Conservation (phyloP, 2,329 filamentous ascomycete species). For the Pestalotiopsis sp. region DNA sequence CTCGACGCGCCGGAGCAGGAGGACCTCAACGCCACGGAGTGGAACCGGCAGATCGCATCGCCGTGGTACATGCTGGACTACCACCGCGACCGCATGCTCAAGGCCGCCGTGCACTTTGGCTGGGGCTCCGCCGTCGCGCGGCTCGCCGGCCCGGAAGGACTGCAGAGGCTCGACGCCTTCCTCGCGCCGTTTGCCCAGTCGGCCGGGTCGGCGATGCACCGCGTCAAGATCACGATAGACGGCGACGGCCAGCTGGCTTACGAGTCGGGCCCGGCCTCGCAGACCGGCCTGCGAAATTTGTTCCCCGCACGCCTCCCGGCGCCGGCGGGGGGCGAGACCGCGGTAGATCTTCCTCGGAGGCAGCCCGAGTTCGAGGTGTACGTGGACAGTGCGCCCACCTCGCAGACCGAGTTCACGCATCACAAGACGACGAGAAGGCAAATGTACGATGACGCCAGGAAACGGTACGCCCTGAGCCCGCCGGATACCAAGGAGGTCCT, state of each 20-base stretch:
- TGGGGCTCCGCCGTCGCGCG: conserved; percentile 51
- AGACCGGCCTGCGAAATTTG: conserved; percentile 42
- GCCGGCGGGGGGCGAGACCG: conserved; percentile 29
- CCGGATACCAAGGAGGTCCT: conserved; percentile 71
- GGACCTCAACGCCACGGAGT: conserved; percentile 46
- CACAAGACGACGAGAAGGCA: conserved; percentile 82
- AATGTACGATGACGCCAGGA: conserved; percentile 72
- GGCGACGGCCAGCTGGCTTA: conserved; percentile 49
- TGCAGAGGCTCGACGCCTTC: conserved; percentile 44
- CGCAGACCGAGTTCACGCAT: conserved; percentile 68
- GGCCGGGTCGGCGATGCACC: conserved; percentile 38
- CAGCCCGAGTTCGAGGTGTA: conserved; percentile 44
- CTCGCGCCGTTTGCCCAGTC: conserved; percentile 32
- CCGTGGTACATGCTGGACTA: conserved; percentile 80
- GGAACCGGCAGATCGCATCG: conserved; percentile 56
- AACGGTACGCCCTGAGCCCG: conserved; percentile 57
- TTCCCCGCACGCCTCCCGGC: conserved; percentile 60
- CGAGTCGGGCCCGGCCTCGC: conserved; percentile 34
- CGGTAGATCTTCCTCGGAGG: conserved; percentile 20
- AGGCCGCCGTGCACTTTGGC: conserved; percentile 58
- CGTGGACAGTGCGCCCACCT: conserved; percentile 44
- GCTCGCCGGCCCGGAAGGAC: conserved; percentile 49
- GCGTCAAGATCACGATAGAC: conserved; percentile 59
- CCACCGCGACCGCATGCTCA: conserved; percentile 78
- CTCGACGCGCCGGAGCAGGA: conserved; percentile 38